Percentiles rank a stretch among this genome's conserved stretches.
phyloP scores from a whole-genome alignment of 345 rosid species.

The Rhodamnia rubescens region DNA sequence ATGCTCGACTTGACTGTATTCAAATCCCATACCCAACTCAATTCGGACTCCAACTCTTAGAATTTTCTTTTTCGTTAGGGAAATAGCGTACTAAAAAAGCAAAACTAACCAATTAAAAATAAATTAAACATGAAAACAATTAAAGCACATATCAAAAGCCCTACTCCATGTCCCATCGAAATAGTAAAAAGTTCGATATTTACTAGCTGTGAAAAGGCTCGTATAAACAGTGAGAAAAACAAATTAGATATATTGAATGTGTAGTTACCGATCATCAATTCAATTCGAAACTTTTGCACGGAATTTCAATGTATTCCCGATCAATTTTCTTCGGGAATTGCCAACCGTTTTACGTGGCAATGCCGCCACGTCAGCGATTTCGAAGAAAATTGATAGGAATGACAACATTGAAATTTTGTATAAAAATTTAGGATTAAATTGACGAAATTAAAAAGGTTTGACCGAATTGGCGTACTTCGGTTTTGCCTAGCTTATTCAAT shows the following conservation, averaged over 20 bases:
- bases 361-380: too few relatives aligned
- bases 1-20: background rate
- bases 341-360: too few relatives aligned
- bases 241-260: background rate
- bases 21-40: background rate
- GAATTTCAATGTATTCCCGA: background rate
- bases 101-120: too few relatives aligned
- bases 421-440: background rate
- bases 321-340: too few relatives aligned
- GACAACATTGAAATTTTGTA: background rate
- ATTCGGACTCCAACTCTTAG: background rate
- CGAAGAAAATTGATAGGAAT: too few relatives aligned
- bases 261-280: background rate
- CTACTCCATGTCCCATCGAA: background rate
- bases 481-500: background rate
- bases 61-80: too few relatives aligned
- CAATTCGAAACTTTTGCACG: fast-evolving
- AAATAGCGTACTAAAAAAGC: background rate
- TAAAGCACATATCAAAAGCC: background rate
- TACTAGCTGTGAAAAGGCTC: background rate
- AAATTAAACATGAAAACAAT: background rate
- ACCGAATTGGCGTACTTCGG: background rate
- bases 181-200: background rate
- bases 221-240: background rate
- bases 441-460: fast-evolving